Evolutionary conservation across 1,284 basidiomycete genomes (phyloP), one percentile per base, ranked within the genome.

Genomic region (Irpex sp.): DNA sequence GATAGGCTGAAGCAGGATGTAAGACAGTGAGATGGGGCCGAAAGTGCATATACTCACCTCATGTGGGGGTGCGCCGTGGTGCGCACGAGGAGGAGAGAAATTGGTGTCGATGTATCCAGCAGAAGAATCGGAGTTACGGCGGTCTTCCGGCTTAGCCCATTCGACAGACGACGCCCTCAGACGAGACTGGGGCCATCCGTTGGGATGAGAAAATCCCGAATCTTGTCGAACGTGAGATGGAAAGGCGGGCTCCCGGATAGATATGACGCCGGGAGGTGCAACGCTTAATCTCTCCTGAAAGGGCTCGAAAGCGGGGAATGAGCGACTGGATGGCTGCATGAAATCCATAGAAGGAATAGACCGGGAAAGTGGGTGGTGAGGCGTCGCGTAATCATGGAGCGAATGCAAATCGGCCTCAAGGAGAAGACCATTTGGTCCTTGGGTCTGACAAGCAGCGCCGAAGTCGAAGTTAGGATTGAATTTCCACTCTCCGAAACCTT

Each of bases 1-100:
- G 77, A 93, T 92, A 5, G 91, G 90, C 90, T 93, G 65, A 47
- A 58, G 61, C 26, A 3, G 26, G 51, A 56, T 39, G 63, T 62
- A 57, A 37, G 58, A 26, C 59, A 43, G 4, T 51, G 47, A 13
- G 54, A 51, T 72, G 69, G 70, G 66, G 54, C 61, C 8, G n/a
- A 37, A 68, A 57, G 58, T 49, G 62, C 19, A 46, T 9, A 56
- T 9, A 64, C 68, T 60, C 66, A 75, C 78, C 75, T 82, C 77
- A 66, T 82, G 76, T 57, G 73, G 68, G 66, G 75, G 74, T 46
- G 21, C 53, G 21, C 53, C 53, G 9, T 66, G 58, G 55, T 69
- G 72, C 13, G 66, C 59, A 1, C 65, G 63, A n/a, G 65, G 65
- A 17, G 70, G 59, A 1, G 69, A 63, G 37, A 69, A 63, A 15